Conservation (phyloP, 23 red algal genomes). For the Gracilaria domingensis region DNA sequence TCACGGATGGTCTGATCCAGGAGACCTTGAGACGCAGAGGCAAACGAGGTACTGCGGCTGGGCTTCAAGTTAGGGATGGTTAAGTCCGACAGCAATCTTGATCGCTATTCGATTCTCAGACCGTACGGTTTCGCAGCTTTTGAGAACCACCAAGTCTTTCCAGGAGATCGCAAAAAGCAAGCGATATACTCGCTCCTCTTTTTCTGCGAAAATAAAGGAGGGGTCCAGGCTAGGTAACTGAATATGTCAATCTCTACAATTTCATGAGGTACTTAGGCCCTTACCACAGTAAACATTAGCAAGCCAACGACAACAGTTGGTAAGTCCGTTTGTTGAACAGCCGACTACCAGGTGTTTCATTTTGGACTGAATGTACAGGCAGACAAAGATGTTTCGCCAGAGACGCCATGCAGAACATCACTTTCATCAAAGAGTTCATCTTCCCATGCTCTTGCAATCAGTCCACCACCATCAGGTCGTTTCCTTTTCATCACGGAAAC, state of each 20-base stretch:
- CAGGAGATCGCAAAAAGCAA: slow-evolving; percentile 49
- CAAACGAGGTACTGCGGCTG: slow-evolving; percentile 35
- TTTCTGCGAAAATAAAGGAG: slow-evolving; percentile 48
- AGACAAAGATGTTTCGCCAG: not conserved
- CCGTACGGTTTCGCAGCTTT: slow-evolving; percentile 14
- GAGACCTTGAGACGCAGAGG: slow-evolving; percentile 39
- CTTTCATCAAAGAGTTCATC: not conserved
- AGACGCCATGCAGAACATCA: not conserved
- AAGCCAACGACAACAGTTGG: slow-evolving; percentile 29
- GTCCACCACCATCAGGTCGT: not conserved
- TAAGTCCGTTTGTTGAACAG: slow-evolving; percentile 28
- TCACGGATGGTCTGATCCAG: slow-evolving; percentile 61
- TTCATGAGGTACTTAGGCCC: slow-evolving; percentile 20
- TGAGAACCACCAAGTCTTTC: slow-evolving; percentile 66
- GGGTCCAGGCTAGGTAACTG: slow-evolving; percentile 39
- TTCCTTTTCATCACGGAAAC: not conserved
- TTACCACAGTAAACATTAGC: not conserved
- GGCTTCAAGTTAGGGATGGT: slow-evolving; percentile 14
- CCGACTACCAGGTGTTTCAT: not conserved
- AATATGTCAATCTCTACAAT: slow-evolving; percentile 38
- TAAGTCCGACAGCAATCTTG: slow-evolving; percentile 51
- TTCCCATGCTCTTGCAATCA: not conserved
- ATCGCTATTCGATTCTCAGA: slow-evolving; percentile 1
- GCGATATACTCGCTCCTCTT: slow-evolving; percentile 23
- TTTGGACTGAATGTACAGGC: not conserved